Evolutionary conservation across 768 basidiomycete genomes (phyloP), one percentile per base, ranked within the genome.

Genomic region (Amanita fuliginea): DNA sequence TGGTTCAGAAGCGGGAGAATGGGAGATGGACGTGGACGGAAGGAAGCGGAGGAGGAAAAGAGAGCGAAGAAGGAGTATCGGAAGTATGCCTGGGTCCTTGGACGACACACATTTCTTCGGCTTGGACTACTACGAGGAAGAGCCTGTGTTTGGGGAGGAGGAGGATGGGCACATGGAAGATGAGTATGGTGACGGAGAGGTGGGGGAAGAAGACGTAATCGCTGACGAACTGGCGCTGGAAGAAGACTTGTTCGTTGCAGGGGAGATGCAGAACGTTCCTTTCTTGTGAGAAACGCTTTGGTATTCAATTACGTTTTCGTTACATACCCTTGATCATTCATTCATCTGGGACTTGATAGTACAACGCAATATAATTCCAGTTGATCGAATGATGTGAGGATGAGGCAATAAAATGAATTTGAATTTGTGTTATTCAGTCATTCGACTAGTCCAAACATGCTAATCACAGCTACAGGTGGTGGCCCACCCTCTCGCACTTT

Each of bases 71-170:
- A 71, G 76, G 58, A 88, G 88, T 54, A 76, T 84, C 63, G 78
- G 79, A 37, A 91, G 88, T 59, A 91, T 94, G 85, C 90, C 88
- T 10, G 90, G 90, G 26, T 84, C 86, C 18, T 64, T 91, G 52
- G 78, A 83, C 51, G 76, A 83, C 53, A 70, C 74, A 58, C 68
- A 76, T 43, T 77, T 80, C 53, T 50, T 50, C 35, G 76, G 68
- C 13, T 63, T 76, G 53, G 76, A 77, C 37, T 75, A 78, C 8
- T 62, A 64, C 3, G 63, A 64, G 1, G 41, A 43, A 26, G 41
- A 50, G 49, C 41, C 41, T 33, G 33, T 42, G 11, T 49, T 49
- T 24, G 48, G 48, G 21, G 48, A 22, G 8, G n/a, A 19, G 13
- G 22, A 24, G 10, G 41, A 16, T 21, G 49, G 30, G 3, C 32